Evolutionary conservation across 192 early-diverging fungal genomes (phyloP).

Genomic region (Coemansia sp.): DNA sequence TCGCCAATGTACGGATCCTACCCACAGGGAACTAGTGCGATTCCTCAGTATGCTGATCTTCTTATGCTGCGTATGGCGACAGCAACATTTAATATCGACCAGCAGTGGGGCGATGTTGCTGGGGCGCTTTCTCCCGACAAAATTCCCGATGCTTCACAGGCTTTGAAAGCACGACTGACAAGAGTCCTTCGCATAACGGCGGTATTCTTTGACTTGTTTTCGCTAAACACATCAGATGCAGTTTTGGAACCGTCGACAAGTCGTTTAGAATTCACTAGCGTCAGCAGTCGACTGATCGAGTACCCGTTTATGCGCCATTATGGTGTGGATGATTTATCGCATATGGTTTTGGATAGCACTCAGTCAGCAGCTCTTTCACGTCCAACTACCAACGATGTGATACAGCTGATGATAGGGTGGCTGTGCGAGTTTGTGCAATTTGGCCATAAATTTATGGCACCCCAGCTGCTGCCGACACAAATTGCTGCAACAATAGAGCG

Average conservation of each 20-base stretch:
- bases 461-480: constrained; percentile 21
- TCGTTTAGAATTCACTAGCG: not conserved
- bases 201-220: constrained; percentile 27
- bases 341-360: constrained; percentile 8
- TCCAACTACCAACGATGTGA: not conserved
- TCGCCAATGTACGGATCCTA: constrained; percentile 31
- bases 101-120: constrained; percentile 25
- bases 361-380: not conserved
- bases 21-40: constrained; percentile 10
- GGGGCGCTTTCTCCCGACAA: constrained; percentile 16
- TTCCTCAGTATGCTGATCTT: constrained; percentile 23
- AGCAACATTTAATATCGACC: constrained; percentile 31
- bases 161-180: constrained; percentile 9
- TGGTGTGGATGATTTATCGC: constrained; percentile 8
- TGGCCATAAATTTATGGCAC: constrained; percentile 5
- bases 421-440: constrained; percentile 29
- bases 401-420: constrained; percentile 19
- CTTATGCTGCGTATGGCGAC: constrained; percentile 39
- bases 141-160: constrained; percentile 14
- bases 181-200: constrained; percentile 21
- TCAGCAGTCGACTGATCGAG: constrained; percentile 12
- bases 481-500: constrained; percentile 19
- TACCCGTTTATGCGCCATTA: constrained; percentile 24
- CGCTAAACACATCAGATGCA: constrained; percentile 27
- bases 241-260: not conserved